phyloP scores from a whole-genome alignment of 805 yeast species.

The Candida silvatica region DNA sequence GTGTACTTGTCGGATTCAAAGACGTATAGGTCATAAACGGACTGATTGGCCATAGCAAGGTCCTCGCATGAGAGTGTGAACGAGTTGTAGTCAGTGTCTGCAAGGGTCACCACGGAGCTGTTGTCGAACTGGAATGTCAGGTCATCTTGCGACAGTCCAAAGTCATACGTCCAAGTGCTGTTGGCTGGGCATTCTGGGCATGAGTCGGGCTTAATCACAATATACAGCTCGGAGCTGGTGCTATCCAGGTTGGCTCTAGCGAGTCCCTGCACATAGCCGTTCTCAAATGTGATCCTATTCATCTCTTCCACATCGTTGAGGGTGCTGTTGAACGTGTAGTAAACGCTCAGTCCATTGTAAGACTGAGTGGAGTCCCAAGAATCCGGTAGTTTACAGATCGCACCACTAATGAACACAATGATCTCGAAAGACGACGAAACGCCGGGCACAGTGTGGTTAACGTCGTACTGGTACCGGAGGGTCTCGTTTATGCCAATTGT shows the following conservation, averaged over 20 bases:
- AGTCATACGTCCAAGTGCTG: constrained; percentile 47
- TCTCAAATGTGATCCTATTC: constrained; percentile 10
- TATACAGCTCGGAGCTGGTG: constrained; percentile 6
- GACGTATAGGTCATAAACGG: constrained; percentile 33
- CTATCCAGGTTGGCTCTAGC: constrained; percentile 7
- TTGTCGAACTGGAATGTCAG: constrained; percentile 65
- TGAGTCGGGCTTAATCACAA: constrained; percentile 16
- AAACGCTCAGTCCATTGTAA: constrained; percentile 17
- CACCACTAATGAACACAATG: constrained; percentile 42
- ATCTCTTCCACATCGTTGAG: constrained; percentile 8
- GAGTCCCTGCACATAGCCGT: constrained; percentile 18
- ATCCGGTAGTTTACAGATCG: constrained; percentile 32
- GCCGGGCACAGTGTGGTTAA: constrained; percentile 30
- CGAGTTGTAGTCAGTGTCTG: constrained; percentile 64
- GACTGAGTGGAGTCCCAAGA: constrained; percentile 6
- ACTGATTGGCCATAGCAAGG: constrained; percentile 1
- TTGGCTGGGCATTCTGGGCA: constrained; percentile 12
- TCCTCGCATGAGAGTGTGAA: constrained; percentile 56
- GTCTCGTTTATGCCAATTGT: constrained; percentile 8
- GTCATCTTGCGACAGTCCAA: constrained; percentile 58
- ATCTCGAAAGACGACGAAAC: constrained; percentile 37
- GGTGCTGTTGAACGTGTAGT: constrained; percentile 19
- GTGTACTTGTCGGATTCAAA: constrained; percentile 33
- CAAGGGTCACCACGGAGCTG: constrained; percentile 41
- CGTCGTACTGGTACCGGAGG: constrained; percentile 7